A percentile compares a stretch with the other conserved stretches of the same genome.
Evolutionary conservation across 257 asterid genomes (phyloP).

Genomic region (Solanum megistacrolobum): DNA sequence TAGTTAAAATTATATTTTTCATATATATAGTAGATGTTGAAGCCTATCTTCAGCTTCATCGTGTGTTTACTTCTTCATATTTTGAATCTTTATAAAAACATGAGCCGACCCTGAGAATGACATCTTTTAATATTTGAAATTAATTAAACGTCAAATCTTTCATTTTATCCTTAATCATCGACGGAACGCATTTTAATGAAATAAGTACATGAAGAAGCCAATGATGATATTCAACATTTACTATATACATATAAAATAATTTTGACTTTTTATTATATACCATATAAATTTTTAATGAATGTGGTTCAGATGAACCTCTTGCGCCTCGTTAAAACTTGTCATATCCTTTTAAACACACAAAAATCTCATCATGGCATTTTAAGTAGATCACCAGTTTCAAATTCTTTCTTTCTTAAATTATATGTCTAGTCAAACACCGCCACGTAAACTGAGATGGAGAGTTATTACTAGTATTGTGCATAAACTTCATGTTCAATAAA

Average conservation of each 20-base stretch:
- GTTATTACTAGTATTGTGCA: neutral
- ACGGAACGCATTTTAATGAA: neutral
- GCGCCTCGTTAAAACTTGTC: neutral
- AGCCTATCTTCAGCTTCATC: too few species aligned
- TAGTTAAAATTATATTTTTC: too few species aligned
- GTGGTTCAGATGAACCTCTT: neutral
- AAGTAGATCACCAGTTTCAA: neutral
- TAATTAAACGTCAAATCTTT: neutral
- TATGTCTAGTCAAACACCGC: neutral
- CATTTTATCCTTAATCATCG: neutral
- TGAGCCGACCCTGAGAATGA: too few species aligned
- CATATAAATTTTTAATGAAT: neutral
- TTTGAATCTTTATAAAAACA: too few species aligned
- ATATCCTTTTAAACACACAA: neutral
- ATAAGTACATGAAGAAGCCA: neutral
- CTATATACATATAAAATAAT: neutral
- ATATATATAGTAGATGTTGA: too few species aligned
- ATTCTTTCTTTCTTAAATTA: neutral
- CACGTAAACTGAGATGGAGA: neutral
- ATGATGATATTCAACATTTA: neutral
- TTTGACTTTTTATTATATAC: neutral
- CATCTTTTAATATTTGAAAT: neutral
- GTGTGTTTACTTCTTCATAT: too few species aligned
- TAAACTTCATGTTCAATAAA: neutral
- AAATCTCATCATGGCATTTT: neutral